Percentiles rank a stretch among this genome's conserved stretches.
These are phyloP conservation scores for Aspergillus thermomutatus DNA, from an alignment of 2,329 filamentous ascomycete genomes.

Conservation along the genomic window DNA sequence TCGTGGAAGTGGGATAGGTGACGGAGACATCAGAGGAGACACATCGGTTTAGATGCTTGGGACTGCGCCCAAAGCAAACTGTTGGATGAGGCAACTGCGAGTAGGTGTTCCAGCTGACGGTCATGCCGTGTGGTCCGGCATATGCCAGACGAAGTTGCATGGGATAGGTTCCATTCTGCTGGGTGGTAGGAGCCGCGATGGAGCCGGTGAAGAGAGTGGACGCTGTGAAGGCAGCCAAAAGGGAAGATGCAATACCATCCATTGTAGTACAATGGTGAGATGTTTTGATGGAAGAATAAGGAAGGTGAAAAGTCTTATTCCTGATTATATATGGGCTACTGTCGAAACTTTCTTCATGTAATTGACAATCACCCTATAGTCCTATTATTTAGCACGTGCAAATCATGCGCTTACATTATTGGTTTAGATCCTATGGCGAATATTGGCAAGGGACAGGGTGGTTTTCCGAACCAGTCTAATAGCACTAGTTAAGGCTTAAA, in stretches of 20 bases:
- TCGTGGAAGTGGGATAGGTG: neutral
- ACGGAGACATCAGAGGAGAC: neutral
- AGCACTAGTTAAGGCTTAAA: neutral
- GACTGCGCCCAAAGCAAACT: slow-evolving; percentile 27
- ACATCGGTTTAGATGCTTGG: slow-evolving; percentile 17
- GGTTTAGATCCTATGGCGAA: too few relatives aligned
- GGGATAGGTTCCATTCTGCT: neutral
- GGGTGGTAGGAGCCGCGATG: neutral
- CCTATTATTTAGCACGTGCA: neutral
- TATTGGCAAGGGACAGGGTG: neutral
- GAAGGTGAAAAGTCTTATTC: too few relatives aligned
- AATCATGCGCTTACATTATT: neutral
- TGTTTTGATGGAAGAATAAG: too few relatives aligned
- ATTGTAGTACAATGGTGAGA: neutral
- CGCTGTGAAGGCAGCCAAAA: neutral
- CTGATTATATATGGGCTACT: too few relatives aligned
- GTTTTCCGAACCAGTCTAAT: neutral
- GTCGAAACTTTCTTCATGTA: too few relatives aligned
- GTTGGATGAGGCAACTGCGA: slow-evolving; percentile 22
- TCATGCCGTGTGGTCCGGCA: slow-evolving; percentile 15
- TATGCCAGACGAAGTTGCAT: slow-evolving; percentile 13
- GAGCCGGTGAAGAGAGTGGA: neutral
- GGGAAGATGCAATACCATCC: neutral
- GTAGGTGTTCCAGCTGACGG: slow-evolving; percentile 33
- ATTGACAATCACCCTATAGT: neutral